Conservation (phyloP, 495 filamentous ascomycete genomes). For the Neurospora pannonica region DNA sequence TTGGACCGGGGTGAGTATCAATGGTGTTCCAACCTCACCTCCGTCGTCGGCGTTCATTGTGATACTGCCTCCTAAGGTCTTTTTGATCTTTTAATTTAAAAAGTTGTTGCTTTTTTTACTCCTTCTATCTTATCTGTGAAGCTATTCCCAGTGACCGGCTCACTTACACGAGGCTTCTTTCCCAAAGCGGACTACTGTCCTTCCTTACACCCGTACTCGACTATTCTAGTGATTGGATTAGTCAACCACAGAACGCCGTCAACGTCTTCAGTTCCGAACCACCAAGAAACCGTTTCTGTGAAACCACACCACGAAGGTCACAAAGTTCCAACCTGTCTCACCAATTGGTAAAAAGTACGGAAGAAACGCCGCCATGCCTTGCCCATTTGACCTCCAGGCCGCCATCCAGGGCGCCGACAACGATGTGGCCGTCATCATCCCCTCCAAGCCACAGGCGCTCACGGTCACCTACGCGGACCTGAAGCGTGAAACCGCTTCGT, state of each 20-base stretch:
- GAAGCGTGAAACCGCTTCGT: constrained; percentile 46
- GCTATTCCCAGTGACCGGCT: neutral
- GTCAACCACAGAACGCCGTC: neutral
- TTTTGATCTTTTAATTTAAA: neutral
- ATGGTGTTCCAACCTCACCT: neutral
- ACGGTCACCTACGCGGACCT: constrained; percentile 57
- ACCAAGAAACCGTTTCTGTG: neutral
- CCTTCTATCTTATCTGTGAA: neutral
- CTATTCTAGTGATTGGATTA: neutral
- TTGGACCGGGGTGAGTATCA: neutral
- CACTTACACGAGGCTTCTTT: neutral
- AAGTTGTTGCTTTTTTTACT: neutral
- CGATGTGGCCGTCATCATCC: constrained; percentile 56
- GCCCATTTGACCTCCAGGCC: constrained; percentile 24
- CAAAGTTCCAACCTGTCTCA: neutral
- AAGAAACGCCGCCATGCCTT: neutral
- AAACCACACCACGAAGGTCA: neutral
- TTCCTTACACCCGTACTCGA: neutral
- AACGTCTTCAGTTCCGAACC: neutral
- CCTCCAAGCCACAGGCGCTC: constrained; percentile 46
- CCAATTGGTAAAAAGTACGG: neutral
- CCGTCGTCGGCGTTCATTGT: neutral
- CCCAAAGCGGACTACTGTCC: neutral
- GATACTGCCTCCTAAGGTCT: neutral
- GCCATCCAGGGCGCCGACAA: constrained; percentile 31